Conservation (phyloP, 192 early-diverging fungal genomes). For the Ramicandelaber brevisporus region DNA sequence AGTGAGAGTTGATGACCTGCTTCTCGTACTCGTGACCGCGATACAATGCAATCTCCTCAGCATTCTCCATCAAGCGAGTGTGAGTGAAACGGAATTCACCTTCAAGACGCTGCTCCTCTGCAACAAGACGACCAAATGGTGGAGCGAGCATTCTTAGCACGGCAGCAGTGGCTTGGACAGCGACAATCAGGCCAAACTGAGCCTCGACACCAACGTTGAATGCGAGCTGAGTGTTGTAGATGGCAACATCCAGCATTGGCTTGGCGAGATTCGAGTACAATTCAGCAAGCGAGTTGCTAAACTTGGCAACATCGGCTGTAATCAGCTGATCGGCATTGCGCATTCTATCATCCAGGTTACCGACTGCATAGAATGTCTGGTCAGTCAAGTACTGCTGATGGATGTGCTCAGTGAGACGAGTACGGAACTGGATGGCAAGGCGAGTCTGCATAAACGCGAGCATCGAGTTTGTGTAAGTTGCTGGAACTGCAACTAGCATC, state of each 20-base stretch:
- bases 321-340: constrained; percentile 74
- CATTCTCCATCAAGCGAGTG: constrained; percentile 80
- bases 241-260: constrained; percentile 75
- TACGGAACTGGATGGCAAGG: constrained; percentile 54
- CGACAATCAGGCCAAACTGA: constrained; percentile 51
- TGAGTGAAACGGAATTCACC: constrained; percentile 92
- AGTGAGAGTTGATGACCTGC: constrained; percentile 48
- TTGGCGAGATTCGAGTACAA: constrained; percentile 91
- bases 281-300: constrained; percentile 60
- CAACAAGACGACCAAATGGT: constrained; percentile 88
- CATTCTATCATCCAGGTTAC: constrained; percentile 81
- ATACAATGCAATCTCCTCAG: constrained; percentile 88
- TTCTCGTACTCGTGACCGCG: constrained; percentile 65
- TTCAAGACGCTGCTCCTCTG: constrained; percentile 71
- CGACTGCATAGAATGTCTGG: constrained; percentile 85
- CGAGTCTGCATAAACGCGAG: constrained; percentile 50
- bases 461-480: constrained; percentile 90
- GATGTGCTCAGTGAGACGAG: constrained; percentile 66
- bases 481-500: constrained; percentile 84
- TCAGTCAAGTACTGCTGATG: constrained; percentile 64
- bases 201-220: constrained; percentile 65
- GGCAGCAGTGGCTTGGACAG: constrained; percentile 50
- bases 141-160: constrained; percentile 69
- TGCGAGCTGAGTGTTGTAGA: constrained; percentile 76
- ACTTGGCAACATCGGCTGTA: constrained; percentile 76